phyloP scores from a whole-genome alignment of 139 green algal species.

The Picochlorum sp. region DNA sequence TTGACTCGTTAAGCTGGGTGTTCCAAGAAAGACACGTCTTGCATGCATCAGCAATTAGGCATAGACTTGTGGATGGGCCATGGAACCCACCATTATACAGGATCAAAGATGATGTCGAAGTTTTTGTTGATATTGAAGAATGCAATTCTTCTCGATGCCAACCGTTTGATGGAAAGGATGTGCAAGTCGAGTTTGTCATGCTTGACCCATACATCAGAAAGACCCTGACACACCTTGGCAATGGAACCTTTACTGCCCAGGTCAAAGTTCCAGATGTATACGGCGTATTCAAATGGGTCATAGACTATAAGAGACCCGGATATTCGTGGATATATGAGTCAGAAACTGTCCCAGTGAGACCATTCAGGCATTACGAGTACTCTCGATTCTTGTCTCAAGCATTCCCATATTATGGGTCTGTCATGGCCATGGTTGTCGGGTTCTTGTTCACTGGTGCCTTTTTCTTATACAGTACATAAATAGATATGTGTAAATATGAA shows the following conservation, averaged over 20 bases:
- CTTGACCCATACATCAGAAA: slow-evolving; percentile 84
- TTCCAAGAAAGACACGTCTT: slow-evolving; percentile 70
- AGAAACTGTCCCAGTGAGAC: slow-evolving; percentile 72
- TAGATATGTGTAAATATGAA: no score
- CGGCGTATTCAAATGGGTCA: slow-evolving; percentile 95
- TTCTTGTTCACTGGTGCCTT: slow-evolving; percentile 62
- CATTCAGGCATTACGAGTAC: slow-evolving; percentile 92
- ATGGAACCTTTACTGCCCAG: slow-evolving; percentile 31
- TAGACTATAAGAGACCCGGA: slow-evolving; percentile 71
- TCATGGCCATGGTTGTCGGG: slow-evolving; percentile 53
- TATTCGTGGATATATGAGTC: slow-evolving; percentile 62
- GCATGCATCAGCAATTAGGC: slow-evolving; percentile 33
- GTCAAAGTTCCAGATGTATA: slow-evolving; percentile 87
- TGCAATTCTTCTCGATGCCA: slow-evolving; percentile 30
- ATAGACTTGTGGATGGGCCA: slow-evolving; percentile 28
- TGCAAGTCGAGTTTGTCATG: slow-evolving; percentile 93
- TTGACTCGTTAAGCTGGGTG: slow-evolving; percentile 61
- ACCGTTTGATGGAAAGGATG: slow-evolving; percentile 65
- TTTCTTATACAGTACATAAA: slow-evolving; percentile 58
- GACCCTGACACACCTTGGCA: slow-evolving; percentile 52
- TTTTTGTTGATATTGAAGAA: slow-evolving; percentile 67
- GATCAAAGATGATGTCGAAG: slow-evolving; percentile 51
- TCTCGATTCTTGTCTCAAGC: slow-evolving; percentile 72
- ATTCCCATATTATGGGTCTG: slow-evolving; percentile 81
- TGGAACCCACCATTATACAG: slow-evolving; percentile 42